phyloP scores from a whole-genome alignment of 2,329 filamentous ascomycete genomes.

The Diaporthe amygdali region DNA sequence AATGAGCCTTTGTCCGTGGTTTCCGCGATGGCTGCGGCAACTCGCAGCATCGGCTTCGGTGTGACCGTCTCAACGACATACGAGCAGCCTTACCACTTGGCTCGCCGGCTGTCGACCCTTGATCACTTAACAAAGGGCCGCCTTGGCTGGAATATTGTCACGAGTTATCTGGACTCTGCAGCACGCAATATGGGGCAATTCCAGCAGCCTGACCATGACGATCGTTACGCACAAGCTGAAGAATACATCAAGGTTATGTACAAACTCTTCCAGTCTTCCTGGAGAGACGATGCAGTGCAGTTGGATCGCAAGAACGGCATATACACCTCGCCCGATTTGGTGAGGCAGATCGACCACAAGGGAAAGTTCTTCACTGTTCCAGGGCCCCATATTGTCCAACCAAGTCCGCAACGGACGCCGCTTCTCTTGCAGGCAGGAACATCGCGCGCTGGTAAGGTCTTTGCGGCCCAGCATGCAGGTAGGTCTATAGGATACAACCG shows the following conservation, averaged over 20 bases:
- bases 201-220: conserved; percentile 64
- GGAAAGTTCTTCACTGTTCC: conserved; percentile 59
- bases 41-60: conserved; percentile 70
- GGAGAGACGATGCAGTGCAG: conserved; percentile 61
- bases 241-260: conserved; percentile 68
- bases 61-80: conserved; percentile 73
- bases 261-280: conserved; percentile 54
- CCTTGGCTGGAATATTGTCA: conserved; percentile 64
- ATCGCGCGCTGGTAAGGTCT: conserved; percentile 67
- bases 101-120: conserved; percentile 67
- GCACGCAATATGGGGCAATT: conserved; percentile 65
- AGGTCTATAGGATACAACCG: neutral
- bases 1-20: conserved; percentile 70
- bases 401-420: conserved; percentile 71
- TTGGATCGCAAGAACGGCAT: conserved; percentile 58
- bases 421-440: conserved; percentile 75
- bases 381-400: conserved; percentile 70
- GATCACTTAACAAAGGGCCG: conserved; percentile 71
- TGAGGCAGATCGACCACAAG: conserved; percentile 64
- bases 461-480: conserved; percentile 71
- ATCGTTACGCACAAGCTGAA: conserved; percentile 65
- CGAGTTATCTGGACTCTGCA: conserved; percentile 70
- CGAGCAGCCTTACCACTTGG: conserved; percentile 71
- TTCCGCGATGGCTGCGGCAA: conserved; percentile 71
- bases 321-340: conserved; percentile 63